Percentiles rank a stretch among this genome's conserved stretches.
These are phyloP conservation scores for Nannochloropsis oceanica DNA, from an alignment of 108 stramenopile genomes.

Conservation along the genomic window DNA sequence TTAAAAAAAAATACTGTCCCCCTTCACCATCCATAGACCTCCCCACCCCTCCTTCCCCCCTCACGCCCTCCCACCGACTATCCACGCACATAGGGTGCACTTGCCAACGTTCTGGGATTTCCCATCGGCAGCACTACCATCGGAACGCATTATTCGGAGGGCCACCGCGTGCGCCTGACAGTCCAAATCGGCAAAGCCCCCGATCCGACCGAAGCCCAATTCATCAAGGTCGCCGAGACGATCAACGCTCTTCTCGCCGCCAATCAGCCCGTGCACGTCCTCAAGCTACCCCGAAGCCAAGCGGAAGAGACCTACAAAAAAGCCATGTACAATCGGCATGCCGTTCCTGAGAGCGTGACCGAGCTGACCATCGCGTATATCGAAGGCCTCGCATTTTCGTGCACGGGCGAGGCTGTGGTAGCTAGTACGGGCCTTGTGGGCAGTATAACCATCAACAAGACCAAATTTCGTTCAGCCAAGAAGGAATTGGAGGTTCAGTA, in stretches of 20 bases:
- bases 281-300: slow-evolving; percentile 9
- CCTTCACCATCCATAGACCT: not conserved
- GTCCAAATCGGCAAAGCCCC: not conserved
- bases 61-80: not conserved
- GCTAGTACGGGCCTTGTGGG: slow-evolving; percentile 12
- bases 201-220: not conserved
- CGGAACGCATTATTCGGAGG: slow-evolving; percentile 21
- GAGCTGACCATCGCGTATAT: slow-evolving; percentile 25
- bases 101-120: slow-evolving; percentile 24
- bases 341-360: not conserved
- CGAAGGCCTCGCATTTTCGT: slow-evolving; percentile 10
- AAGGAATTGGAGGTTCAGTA: slow-evolving; percentile 34
- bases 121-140: slow-evolving; percentile 25
- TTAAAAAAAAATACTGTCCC: not conserved
- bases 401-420: slow-evolving; percentile 5
- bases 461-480: slow-evolving; percentile 22
- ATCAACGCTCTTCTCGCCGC: not conserved
- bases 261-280: slow-evolving; percentile 7
- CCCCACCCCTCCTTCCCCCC: not conserved
- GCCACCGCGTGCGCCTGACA: slow-evolving; percentile 21
- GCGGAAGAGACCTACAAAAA: slow-evolving; percentile 14
- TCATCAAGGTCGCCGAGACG: not conserved
- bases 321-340: slow-evolving; percentile 25
- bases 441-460: slow-evolving; percentile 8
- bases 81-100: slow-evolving; percentile 2